phyloP scores from a whole-genome alignment of 805 yeast genomes.

The Pichia ethanolica region DNA sequence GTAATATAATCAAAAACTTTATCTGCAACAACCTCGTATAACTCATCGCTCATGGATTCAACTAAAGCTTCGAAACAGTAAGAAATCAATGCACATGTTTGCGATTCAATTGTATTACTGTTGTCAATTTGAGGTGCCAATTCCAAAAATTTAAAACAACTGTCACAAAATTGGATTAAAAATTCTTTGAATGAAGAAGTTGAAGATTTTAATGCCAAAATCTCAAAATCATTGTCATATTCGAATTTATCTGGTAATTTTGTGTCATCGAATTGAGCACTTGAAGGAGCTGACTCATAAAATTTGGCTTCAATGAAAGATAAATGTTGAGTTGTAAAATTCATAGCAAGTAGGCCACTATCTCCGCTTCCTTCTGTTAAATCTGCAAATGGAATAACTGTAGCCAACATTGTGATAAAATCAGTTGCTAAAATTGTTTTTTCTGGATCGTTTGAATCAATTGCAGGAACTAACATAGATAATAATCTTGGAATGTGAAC shows the following conservation, averaged over 20 bases:
- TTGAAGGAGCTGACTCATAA: slow-evolving; percentile 26
- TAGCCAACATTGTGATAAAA: slow-evolving; percentile 60
- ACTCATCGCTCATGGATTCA: slow-evolving; percentile 55
- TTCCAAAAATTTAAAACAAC: slow-evolving; percentile 59
- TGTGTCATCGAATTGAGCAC: slow-evolving; percentile 16
- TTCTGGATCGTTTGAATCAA: slow-evolving; percentile 79
- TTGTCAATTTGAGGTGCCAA: slow-evolving; percentile 54
- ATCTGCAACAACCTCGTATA: slow-evolving; percentile 39
- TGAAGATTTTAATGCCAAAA: slow-evolving; percentile 61
- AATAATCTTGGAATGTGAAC: slow-evolving; percentile 74
- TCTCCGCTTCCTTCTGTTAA: slow-evolving; percentile 39
- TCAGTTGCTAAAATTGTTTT: slow-evolving; percentile 64
- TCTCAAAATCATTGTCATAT: slow-evolving; percentile 39
- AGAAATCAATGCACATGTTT: slow-evolving; percentile 32
- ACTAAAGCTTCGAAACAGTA: slow-evolving; percentile 38
- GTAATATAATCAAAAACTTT: slow-evolving; percentile 50
- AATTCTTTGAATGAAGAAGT: slow-evolving; percentile 62
- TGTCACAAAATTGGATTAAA: slow-evolving; percentile 46
- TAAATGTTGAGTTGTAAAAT: slow-evolving; percentile 61
- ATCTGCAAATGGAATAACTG: slow-evolving; percentile 66
- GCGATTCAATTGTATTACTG: slow-evolving; percentile 44
- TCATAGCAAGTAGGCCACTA: slow-evolving; percentile 33
- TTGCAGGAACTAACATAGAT: slow-evolving; percentile 64
- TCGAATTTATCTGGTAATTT: slow-evolving; percentile 24
- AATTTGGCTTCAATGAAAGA: slow-evolving; percentile 41